A percentile compares a stretch with the other conserved stretches of the same genome.
These are phyloP conservation scores for Spergularia marina DNA, from an alignment of 148 eudicot genomes.

Conservation along the genomic window DNA sequence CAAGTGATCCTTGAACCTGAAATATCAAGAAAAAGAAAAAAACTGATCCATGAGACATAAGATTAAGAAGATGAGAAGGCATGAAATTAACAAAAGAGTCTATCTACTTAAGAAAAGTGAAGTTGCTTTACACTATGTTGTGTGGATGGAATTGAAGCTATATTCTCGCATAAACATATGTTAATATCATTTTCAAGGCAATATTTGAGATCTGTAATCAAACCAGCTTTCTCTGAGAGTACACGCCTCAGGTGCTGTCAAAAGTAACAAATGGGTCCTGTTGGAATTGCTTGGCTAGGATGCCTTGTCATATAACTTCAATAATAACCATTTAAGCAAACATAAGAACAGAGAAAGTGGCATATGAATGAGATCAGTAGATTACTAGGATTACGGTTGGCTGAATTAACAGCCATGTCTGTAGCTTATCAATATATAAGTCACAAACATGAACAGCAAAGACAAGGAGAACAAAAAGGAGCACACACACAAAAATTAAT, in stretches of 20 bases:
- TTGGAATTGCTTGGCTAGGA: neutral
- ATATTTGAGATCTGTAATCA: neutral
- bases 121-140: too few species aligned
- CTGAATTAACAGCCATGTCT: neutral
- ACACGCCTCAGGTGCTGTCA: too few species aligned
- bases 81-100: neutral
- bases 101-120: too few species aligned
- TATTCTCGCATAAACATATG: too few species aligned
- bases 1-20: conserved; percentile 53
- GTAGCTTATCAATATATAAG: neutral
- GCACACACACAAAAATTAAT: neutral
- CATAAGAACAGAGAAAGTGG: neutral
- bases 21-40: conserved; percentile 1
- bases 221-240: neutral
- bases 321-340: neutral
- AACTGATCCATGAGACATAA: neutral
- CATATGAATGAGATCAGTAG: neutral
- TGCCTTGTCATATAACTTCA: neutral
- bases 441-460: conserved; percentile 6
- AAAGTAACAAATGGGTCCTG: neutral
- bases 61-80: neutral
- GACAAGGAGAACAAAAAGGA: neutral
- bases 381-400: neutral
- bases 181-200: neutral
- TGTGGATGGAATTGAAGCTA: too few species aligned